Base-by-base conservation (phyloP, 2,329 filamentous ascomycete genomes). In the Hypoxylon sp. region DNA sequence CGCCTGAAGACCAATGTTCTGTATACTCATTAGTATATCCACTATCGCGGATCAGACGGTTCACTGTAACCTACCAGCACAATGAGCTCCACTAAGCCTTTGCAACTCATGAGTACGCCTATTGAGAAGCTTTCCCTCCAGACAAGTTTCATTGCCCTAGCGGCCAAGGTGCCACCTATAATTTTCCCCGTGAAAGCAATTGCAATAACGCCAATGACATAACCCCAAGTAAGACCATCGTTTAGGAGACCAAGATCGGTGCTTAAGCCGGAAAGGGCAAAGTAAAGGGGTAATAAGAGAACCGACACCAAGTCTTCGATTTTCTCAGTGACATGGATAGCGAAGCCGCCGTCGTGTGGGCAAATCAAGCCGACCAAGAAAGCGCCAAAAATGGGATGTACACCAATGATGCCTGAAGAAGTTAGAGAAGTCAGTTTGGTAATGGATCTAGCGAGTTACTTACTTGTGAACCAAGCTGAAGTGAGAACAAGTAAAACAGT, bases 51-150 rank as follows among this genome's bases (percentile, higher is more conserved):
- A 36, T 17, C 14, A 28, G 32, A 73, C 13, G 70, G 50, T 55
- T 21, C 52, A 69, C 49, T 64, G 53, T 21, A 28, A 77, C 89
- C 81, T 84, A 94, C 93, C 79, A 97, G 79, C n/a, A 98, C 94
- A 78, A 98, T 98, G 57, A 98, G 83, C 79, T 98, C 94, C 0
- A 98, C 94, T 9, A 98, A 84, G 74, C 95, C 95, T 79, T 98
- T 98, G 80, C 95, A 98, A 80, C 93, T 97, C 95, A 98, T 98
- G 74, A 98, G 81, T 14, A 91, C 89, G 13, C 95, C 95, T 72
- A 98, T 96, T 1, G 93, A 89, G 32, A 97, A 87, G 63, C 92
- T 94, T 78, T 98, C 95, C 65, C 94, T 88, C 95, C 95, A 98
- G 1, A 97, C 86, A 55, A 98, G 83, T 25, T 91, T 93, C 73